These are phyloP conservation scores for Avena sativa DNA, from an alignment of 176 grass and related monocot genomes.

Conservation along the genomic window DNA sequence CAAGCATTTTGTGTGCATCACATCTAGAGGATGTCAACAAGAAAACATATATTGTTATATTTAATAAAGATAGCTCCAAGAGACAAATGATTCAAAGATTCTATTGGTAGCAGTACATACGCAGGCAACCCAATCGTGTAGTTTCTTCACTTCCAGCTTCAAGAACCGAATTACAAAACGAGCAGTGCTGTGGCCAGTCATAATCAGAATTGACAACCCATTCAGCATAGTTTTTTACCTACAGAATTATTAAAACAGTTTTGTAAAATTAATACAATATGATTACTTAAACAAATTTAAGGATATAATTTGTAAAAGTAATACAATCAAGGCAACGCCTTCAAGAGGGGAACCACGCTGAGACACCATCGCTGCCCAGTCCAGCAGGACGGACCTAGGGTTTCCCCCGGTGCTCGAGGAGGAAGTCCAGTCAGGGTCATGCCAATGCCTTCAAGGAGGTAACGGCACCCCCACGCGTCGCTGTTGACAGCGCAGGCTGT, in stretches of 20 bases:
- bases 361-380: too few species aligned
- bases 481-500: too few species aligned
- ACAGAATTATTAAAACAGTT: slow-evolving; percentile 41
- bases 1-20: slow-evolving; percentile 94
- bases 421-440: too few species aligned
- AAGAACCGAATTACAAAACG: slow-evolving; percentile 75
- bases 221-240: slow-evolving; percentile 99
- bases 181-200: slow-evolving; percentile 93
- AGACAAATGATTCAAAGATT: slow-evolving; percentile 46
- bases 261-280: slow-evolving; percentile 24
- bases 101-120: slow-evolving; percentile 63
- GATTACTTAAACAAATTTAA: neutral
- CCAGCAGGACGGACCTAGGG: too few species aligned
- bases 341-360: too few species aligned
- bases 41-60: slow-evolving; percentile 25
- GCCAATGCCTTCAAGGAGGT: too few species aligned
- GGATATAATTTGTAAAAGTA: slow-evolving; percentile 8
- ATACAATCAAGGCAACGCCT: too few species aligned
- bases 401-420: too few species aligned
- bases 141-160: slow-evolving; percentile 83
- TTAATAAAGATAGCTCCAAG: slow-evolving; percentile 35
- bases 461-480: too few species aligned
- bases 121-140: slow-evolving; percentile 93
- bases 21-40: slow-evolving; percentile 56
- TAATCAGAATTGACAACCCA: slow-evolving; percentile 99